Percentiles rank a stretch among this genome's conserved stretches.
phyloP scores from a whole-genome alignment of 1,284 basidiomycete species.

The Ganoderma leucocontextum region DNA sequence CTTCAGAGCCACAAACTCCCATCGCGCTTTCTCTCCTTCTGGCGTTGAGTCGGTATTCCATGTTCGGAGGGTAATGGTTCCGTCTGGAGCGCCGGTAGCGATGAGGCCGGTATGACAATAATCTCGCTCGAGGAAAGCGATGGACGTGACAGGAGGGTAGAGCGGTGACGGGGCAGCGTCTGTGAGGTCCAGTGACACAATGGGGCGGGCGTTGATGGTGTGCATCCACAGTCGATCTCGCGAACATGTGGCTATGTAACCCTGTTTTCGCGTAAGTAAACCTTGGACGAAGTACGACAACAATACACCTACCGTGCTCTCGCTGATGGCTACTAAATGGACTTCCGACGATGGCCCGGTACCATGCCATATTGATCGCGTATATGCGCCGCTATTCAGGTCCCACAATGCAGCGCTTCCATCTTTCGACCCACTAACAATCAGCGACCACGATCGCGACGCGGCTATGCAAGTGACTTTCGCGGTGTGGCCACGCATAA shows the following conservation, averaged over 20 bases:
- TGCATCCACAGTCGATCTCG: conserved; percentile 73
- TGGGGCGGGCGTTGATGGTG: conserved; percentile 82
- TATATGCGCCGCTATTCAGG: conserved; percentile 82
- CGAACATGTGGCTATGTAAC: conserved; percentile 86
- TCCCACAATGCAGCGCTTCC: conserved; percentile 93
- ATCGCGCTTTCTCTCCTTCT: conserved; percentile 65
- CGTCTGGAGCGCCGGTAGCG: conserved; percentile 73
- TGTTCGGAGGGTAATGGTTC: conserved; percentile 72
- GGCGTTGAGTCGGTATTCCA: conserved; percentile 81
- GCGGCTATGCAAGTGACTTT: conserved; percentile 76
- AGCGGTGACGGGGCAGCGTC: conserved; percentile 48
- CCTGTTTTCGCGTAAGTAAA: conserved; percentile 51
- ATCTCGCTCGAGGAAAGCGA: conserved; percentile 86
- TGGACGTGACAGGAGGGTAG: conserved; percentile 55
- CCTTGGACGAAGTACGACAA: too few relatives aligned
- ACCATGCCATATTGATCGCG: conserved; percentile 78
- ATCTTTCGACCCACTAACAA: conserved; percentile 87
- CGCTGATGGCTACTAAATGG: conserved; percentile 81
- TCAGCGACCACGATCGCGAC: conserved; percentile 85
- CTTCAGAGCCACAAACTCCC: conserved; percentile 76
- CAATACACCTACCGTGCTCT: conserved; percentile 73
- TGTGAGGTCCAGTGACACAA: conserved; percentile 70
- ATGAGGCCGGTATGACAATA: conserved; percentile 75
- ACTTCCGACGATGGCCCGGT: conserved; percentile 57
- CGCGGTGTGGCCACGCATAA: conserved; percentile 80